Base-by-base conservation (phyloP, 1,139 yeast genomes). In the Yamadazyma triangularis region DNA sequence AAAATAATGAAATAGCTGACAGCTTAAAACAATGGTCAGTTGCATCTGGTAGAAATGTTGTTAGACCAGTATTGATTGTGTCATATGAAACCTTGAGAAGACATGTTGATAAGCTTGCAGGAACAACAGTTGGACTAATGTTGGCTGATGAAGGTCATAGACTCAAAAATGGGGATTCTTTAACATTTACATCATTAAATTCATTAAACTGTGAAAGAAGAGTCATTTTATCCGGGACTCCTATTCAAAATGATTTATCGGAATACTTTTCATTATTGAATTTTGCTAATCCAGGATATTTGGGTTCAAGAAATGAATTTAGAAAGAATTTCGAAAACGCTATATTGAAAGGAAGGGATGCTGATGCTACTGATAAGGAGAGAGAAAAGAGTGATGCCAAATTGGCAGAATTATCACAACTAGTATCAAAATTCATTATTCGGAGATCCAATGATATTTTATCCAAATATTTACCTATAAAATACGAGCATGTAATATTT, bases 141-240 rank as follows among this genome's bases (percentile, higher is more conserved):
- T 62, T 91, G 25, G 96, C 97, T 4, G 99, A 91, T 51, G 99
- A 91, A 58, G 99, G 98, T 7, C 99, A 91, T 56, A 68, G 98
- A 37, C 68, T 91, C 46, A 91, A 91, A 50, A 91, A 93, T 53
- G 95, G 96, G 15, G 98, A 91, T 23, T 88, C 96, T 0, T 72
- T 84, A 35, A 93, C 98, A 0, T 91, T 89, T 48, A 86, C 89
- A 0, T 88, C 97, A 0, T 66, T 91, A 31, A 83, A 87, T 51
- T 77, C 91, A 10, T 69, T 91, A 32, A 77, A 81, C 32, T 91
- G 95, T 52, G 79, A 81, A 31, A 67, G 98, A 48, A 72, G 99
- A 42, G 96, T 91, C 8, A 91, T 91, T 41, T 62, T 91, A 22
- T 87, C 96, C 0, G 99, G 99, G 28, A 91, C 99, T 0, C 99